Percentiles rank a stretch among this genome's conserved stretches.
These are phyloP conservation scores for Penicillium nucicola DNA, from an alignment of 495 filamentous ascomycete genomes.

Conservation along the genomic window DNA sequence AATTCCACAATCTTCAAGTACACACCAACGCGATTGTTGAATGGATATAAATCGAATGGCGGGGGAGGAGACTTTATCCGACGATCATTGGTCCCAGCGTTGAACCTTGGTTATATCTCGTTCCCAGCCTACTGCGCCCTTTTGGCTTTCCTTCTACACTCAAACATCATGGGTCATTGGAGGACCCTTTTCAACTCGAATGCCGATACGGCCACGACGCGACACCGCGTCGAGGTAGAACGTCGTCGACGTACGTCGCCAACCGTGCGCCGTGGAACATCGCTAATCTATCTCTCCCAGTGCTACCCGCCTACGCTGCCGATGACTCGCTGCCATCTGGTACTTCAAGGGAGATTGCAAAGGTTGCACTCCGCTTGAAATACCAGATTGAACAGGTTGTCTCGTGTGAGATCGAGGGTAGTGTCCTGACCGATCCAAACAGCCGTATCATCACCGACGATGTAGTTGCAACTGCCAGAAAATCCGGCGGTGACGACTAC, in stretches of 20 bases:
- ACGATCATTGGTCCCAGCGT: background rate
- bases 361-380: slow-evolving; percentile 81
- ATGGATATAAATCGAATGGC: background rate
- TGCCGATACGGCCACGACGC: slow-evolving; percentile 17
- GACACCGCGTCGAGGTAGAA: slow-evolving; percentile 29
- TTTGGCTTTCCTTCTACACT: background rate
- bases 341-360: slow-evolving; percentile 74
- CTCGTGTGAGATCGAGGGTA: slow-evolving; percentile 78
- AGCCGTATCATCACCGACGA: slow-evolving; percentile 76
- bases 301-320: slow-evolving; percentile 33
- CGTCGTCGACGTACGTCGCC: slow-evolving; percentile 41
- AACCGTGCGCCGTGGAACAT: slow-evolving; percentile 3
- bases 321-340: slow-evolving; percentile 40
- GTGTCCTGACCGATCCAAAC: slow-evolving; percentile 69
- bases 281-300: slow-evolving; percentile 28
- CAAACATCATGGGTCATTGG: slow-evolving; percentile 35
- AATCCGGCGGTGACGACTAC: slow-evolving; percentile 76
- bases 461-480: slow-evolving; percentile 73
- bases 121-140: background rate
- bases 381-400: slow-evolving; percentile 88
- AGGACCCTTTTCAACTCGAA: slow-evolving; percentile 22
- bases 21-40: too few species aligned
- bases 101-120: background rate
- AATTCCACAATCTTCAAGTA: too few species aligned
- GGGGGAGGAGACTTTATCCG: slow-evolving; percentile 9